A percentile compares a stretch with the other conserved stretches of the same genome.
Evolutionary conservation across 2,329 filamentous ascomycete genomes (phyloP).

Genomic region (Eutypella sp.): DNA sequence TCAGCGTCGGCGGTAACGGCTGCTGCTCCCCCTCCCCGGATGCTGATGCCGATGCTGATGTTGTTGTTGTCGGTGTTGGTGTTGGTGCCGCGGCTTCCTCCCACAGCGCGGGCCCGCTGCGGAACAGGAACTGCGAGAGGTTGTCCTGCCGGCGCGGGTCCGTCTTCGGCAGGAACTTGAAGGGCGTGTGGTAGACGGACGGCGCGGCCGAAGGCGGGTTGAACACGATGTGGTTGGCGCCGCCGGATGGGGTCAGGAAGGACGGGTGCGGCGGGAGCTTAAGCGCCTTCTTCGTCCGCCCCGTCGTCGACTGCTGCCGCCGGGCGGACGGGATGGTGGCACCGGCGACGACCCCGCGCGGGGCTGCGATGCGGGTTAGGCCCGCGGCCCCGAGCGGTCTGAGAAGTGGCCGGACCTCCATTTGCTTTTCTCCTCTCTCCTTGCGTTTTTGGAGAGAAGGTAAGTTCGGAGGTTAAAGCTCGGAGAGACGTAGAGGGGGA

Average conservation of each 20-base stretch:
- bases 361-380: constrained; percentile 18
- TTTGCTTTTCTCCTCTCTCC: not conserved
- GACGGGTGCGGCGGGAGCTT: constrained; percentile 58
- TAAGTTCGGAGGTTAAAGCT: too few relatives aligned
- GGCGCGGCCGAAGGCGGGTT: constrained; percentile 51
- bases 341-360: constrained; percentile 11
- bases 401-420: constrained; percentile 7
- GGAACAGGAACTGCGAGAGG: constrained; percentile 39
- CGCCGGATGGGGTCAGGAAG: constrained; percentile 39
- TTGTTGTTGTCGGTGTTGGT: constrained; percentile 4
- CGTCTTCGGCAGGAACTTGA: constrained; percentile 57
- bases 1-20: constrained; percentile 28
- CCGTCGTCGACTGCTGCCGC: constrained; percentile 45
- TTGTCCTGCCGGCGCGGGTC: constrained; percentile 50
- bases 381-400: constrained; percentile 2
- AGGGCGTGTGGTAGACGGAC: constrained; percentile 60
- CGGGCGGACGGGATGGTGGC: constrained; percentile 26
- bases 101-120: constrained; percentile 5
- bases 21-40: constrained; percentile 6
- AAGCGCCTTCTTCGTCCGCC: constrained; percentile 52
- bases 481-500: too few relatives aligned
- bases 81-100: constrained; percentile 4
- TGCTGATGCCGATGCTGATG: not conserved
- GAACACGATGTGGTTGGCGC: constrained; percentile 44
- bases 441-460: not conserved